Evolutionary conservation across 768 basidiomycete genomes (phyloP).

Genomic region (Punctularia strigosozonata): DNA sequence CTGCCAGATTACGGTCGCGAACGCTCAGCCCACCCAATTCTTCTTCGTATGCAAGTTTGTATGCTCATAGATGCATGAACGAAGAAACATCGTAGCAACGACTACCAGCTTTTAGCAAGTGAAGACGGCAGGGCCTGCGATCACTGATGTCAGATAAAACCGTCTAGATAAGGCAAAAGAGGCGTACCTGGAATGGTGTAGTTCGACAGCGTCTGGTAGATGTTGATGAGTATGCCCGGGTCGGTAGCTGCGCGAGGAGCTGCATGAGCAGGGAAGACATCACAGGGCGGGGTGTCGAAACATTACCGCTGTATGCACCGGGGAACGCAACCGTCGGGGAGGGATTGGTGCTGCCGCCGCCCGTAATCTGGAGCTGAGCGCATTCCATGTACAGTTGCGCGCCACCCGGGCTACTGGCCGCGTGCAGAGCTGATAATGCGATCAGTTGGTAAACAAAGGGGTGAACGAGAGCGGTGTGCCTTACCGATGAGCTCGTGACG

Average conservation of each 20-base stretch:
- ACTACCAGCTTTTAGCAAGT: neutral
- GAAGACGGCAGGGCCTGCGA: neutral
- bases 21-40: too few relatives aligned
- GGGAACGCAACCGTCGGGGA: slow-evolving; percentile 23
- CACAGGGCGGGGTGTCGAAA: neutral
- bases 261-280: neutral
- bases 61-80: too few relatives aligned
- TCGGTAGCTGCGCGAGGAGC: slow-evolving; percentile 13
- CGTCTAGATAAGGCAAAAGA: neutral
- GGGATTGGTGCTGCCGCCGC: slow-evolving; percentile 18
- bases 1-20: too few relatives aligned
- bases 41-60: too few relatives aligned
- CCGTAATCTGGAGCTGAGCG: slow-evolving; percentile 24
- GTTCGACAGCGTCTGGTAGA: slow-evolving; percentile 16
- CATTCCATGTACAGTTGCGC: slow-evolving; percentile 44
- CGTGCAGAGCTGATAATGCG: slow-evolving; percentile 27
- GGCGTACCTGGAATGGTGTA: slow-evolving; percentile 18
- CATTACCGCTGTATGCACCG: slow-evolving; percentile 22
- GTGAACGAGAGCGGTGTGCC: slow-evolving; percentile 1
- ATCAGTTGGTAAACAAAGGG: neutral
- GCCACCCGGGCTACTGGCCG: slow-evolving; percentile 33
- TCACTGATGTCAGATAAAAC: neutral
- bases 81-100: too few relatives aligned
- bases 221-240: slow-evolving; percentile 23
- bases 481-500: slow-evolving; percentile 40